These are phyloP conservation scores for Emergomyces orientalis DNA, from an alignment of 2,329 filamentous ascomycete genomes.

Conservation along the genomic window DNA sequence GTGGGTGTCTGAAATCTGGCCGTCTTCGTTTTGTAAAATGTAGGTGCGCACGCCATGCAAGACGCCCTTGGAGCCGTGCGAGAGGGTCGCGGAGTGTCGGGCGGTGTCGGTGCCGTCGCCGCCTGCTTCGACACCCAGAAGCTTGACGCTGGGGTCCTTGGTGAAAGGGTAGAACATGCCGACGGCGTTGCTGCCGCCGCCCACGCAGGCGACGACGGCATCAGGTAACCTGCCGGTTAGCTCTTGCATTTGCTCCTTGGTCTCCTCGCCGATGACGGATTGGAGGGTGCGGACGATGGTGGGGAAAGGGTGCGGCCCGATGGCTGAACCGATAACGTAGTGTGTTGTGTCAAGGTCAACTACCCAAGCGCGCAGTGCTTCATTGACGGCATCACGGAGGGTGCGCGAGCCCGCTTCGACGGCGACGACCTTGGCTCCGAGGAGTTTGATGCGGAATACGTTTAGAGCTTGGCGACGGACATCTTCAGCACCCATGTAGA, in stretches of 20 bases:
- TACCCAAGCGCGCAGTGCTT: conserved; percentile 90
- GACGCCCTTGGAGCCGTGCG: conserved; percentile 80
- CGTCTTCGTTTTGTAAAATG: conserved; percentile 82
- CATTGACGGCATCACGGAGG: conserved; percentile 83
- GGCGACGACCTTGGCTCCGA: conserved; percentile 84
- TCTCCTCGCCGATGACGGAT: conserved; percentile 90
- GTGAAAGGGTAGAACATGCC: conserved; percentile 99
- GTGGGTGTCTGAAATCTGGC: conserved; percentile 91
- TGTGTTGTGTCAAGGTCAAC: conserved; percentile 86
- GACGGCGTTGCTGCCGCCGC: conserved; percentile 86
- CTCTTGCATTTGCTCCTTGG: conserved; percentile 80
- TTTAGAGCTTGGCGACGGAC: conserved; percentile 93
- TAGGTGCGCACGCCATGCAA: conserved; percentile 95
- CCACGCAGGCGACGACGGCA: conserved; percentile 92
- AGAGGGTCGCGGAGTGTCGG: conserved; percentile 79
- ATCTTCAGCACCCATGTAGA: conserved; percentile 98
- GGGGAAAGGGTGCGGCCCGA: conserved; percentile 95
- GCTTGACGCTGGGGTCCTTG: conserved; percentile 72
- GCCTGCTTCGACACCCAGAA: conserved; percentile 89
- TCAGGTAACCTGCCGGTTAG: conserved; percentile 84
- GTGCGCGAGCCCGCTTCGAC: conserved; percentile 84
- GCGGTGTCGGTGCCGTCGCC: conserved; percentile 83
- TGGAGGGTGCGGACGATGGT: conserved; percentile 97
- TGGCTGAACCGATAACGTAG: conserved; percentile 96
- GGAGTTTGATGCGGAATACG: conserved; percentile 95